phyloP scores from a whole-genome alignment of 352 stramenopile genomes.

The Thalassiosira hispida region DNA sequence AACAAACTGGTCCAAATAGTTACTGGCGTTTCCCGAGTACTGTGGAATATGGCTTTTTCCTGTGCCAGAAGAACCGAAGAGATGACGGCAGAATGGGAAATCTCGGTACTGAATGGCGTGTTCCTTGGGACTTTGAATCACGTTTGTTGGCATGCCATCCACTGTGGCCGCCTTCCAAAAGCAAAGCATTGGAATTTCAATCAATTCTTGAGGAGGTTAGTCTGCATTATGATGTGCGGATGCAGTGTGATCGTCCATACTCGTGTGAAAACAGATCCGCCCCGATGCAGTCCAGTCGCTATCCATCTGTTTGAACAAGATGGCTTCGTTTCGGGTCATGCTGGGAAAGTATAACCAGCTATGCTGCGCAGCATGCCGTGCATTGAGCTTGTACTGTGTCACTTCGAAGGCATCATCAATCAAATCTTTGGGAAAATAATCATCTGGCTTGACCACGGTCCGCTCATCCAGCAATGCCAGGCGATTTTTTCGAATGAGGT shows the following conservation, averaged over 20 bases:
- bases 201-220: neutral
- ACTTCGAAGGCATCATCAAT: conserved; percentile 9
- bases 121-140: conserved; percentile 12
- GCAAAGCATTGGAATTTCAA: conserved; percentile 33
- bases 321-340: conserved; percentile 30
- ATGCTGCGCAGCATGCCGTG: conserved; percentile 21
- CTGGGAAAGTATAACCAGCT: conserved; percentile 46
- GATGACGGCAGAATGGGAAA: neutral
- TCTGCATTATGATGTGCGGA: no score
- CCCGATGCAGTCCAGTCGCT: conserved; percentile 20
- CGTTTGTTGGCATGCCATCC: conserved; percentile 22
- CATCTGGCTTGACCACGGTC: conserved; percentile 35
- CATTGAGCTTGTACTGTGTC: conserved; percentile 23
- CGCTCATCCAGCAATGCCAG: conserved; percentile 32
- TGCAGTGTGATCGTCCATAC: conserved; percentile 10
- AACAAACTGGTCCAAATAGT: conserved; percentile 17
- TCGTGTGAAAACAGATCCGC: conserved; percentile 39
- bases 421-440: conserved; percentile 32
- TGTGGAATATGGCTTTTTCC: neutral
- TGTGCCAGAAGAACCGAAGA: neutral
- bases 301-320: conserved; percentile 49
- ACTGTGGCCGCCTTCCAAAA: conserved; percentile 23
- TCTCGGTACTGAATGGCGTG: neutral
- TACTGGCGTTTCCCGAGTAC: conserved; percentile 1
- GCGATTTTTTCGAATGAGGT: conserved; percentile 24